Percentiles rank a stretch among this genome's conserved stretches.
Conservation (phyloP, 2,329 filamentous ascomycete species). For the Dryadomyces quercus-mongolicae region DNA sequence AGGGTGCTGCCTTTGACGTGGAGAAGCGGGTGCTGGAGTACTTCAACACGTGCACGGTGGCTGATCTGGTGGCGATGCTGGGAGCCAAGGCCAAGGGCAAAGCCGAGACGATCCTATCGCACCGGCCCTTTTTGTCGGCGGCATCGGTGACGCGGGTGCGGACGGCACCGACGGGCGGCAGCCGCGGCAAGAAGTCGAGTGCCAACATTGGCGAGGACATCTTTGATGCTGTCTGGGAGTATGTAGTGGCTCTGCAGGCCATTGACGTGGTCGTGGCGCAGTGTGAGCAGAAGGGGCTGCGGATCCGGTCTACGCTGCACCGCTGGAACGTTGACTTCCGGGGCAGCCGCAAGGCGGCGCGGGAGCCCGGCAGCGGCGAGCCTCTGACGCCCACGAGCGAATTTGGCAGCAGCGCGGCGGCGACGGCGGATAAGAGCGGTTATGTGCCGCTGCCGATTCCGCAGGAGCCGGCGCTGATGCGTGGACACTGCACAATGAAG, state of each 20-base stretch:
- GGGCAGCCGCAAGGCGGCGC: conserved; percentile 19
- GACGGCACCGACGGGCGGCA: conserved; percentile 23
- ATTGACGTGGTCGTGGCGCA: conserved; percentile 71
- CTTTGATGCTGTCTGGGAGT: conserved; percentile 47
- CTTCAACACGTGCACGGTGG: conserved; percentile 66
- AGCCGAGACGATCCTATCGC: conserved; percentile 55
- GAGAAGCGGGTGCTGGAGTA: conserved; percentile 53
- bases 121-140: conserved; percentile 62
- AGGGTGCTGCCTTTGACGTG: background rate
- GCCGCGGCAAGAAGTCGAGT: conserved; percentile 28
- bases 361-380: conserved; percentile 7
- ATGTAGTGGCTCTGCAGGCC: conserved; percentile 68
- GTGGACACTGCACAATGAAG: conserved; percentile 65
- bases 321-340: conserved; percentile 37
- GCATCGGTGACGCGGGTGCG: conserved; percentile 55
- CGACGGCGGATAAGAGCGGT: conserved; percentile 12
- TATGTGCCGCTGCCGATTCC: conserved; percentile 30
- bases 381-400: conserved; percentile 27
- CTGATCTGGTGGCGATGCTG: conserved; percentile 65
- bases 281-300: conserved; percentile 60
- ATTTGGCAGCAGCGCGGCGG: conserved; percentile 8
- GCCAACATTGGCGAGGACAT: conserved; percentile 40
- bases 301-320: conserved; percentile 32
- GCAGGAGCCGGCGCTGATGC: conserved; percentile 67
- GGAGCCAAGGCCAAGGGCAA: conserved; percentile 60